phyloP scores from a whole-genome alignment of 495 filamentous ascomycete genomes.

The Tuber umbilicatum region DNA sequence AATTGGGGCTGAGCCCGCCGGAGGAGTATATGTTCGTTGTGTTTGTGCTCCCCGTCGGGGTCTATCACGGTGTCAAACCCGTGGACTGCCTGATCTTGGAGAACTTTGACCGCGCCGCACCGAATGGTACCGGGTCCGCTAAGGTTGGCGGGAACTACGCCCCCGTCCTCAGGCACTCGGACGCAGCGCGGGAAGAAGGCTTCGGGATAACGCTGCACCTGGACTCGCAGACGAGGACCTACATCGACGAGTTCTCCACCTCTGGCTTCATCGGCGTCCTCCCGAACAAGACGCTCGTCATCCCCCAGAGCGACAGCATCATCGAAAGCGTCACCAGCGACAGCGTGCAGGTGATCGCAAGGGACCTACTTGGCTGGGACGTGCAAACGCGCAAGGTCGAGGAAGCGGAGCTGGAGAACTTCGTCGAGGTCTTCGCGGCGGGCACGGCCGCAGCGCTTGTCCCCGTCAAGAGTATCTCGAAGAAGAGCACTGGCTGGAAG shows the following conservation, averaged over 20 bases:
- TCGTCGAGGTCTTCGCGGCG: slow-evolving; percentile 82
- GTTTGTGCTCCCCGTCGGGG: slow-evolving; percentile 76
- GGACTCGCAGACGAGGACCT: slow-evolving; percentile 68
- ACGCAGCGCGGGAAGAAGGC: slow-evolving; percentile 62
- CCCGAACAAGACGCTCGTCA: slow-evolving; percentile 58
- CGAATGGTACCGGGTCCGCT: slow-evolving; percentile 64
- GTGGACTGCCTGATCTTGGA: slow-evolving; percentile 74
- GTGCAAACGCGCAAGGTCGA: slow-evolving; percentile 63
- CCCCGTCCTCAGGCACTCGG: slow-evolving; percentile 74
- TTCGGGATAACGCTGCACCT: slow-evolving; percentile 83
- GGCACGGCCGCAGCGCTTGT: slow-evolving; percentile 90
- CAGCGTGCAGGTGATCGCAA: slow-evolving; percentile 61
- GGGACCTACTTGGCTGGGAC: slow-evolving; percentile 56
- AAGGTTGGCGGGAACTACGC: slow-evolving; percentile 78
- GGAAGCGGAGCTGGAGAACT: slow-evolving; percentile 68
- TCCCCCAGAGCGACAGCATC: slow-evolving; percentile 71
- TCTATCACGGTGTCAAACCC: slow-evolving; percentile 79
- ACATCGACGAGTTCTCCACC: slow-evolving; percentile 87
- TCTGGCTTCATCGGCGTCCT: slow-evolving; percentile 71
- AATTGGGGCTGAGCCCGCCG: slow-evolving; percentile 71
- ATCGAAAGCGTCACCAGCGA: slow-evolving; percentile 77
- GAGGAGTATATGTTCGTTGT: slow-evolving; percentile 86
- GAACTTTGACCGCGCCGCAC: slow-evolving; percentile 67
- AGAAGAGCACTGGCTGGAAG: slow-evolving; percentile 51
- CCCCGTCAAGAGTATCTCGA: slow-evolving; percentile 80